Evolutionary conservation across 768 basidiomycete genomes (phyloP).

Genomic region (Hericium coralloides): DNA sequence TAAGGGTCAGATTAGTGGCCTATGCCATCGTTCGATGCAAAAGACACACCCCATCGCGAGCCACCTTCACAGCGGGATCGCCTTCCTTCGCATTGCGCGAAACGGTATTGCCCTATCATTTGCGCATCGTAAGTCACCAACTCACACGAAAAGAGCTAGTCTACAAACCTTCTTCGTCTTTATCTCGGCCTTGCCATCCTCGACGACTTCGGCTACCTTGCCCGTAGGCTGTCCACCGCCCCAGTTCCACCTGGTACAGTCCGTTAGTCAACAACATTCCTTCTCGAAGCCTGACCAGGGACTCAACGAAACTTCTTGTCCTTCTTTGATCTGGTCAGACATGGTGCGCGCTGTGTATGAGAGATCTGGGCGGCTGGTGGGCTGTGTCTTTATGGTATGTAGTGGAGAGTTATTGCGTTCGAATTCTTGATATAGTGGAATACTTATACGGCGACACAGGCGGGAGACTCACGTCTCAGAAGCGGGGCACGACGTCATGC

Average conservation of each 20-base stretch:
- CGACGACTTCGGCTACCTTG: slow-evolving; percentile 31
- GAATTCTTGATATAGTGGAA: too few relatives aligned
- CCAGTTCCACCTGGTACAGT: slow-evolving; percentile 26
- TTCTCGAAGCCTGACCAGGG: not conserved
- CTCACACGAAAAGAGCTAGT: not conserved
- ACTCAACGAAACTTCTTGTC: not conserved
- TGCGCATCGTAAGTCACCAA: not conserved
- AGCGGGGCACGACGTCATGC: too few relatives aligned
- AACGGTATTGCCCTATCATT: slow-evolving; percentile 31
- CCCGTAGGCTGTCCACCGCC: slow-evolving; percentile 25
- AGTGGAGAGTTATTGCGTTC: too few relatives aligned
- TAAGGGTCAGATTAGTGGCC: not conserved
- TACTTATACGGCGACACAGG: too few relatives aligned
- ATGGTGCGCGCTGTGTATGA: not conserved
- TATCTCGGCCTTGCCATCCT: slow-evolving; percentile 34
- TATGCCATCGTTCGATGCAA: not conserved
- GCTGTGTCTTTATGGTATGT: too few relatives aligned
- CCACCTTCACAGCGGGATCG: slow-evolving; percentile 42
- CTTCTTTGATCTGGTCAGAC: not conserved
- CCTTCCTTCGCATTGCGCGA: slow-evolving; percentile 34
- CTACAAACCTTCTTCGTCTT: slow-evolving; percentile 33
- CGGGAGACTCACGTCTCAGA: too few relatives aligned
- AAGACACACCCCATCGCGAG: slow-evolving; percentile 32
- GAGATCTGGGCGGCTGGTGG: not conserved
- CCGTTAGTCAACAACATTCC: not conserved